phyloP scores from a whole-genome alignment of 257 asterid species.

The Coffea canephora region DNA sequence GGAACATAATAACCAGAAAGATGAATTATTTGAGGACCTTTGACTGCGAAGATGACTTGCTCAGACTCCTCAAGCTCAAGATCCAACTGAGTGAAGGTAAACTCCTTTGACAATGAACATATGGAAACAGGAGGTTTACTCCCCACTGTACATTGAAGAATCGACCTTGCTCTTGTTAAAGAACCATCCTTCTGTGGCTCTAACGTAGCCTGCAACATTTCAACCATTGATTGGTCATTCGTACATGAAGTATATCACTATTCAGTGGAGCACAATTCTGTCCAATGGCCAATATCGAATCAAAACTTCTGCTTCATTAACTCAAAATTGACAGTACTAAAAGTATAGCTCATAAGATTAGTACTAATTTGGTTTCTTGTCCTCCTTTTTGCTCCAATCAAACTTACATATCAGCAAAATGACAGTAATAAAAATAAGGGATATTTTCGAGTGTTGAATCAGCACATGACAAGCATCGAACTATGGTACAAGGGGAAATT shows the following conservation, averaged over 20 bases:
- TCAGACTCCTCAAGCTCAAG: constrained; percentile 13
- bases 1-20: constrained; percentile 8
- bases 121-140: constrained; percentile 12
- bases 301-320: background rate
- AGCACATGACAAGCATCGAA: too few species aligned
- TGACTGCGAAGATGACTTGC: constrained; percentile 5
- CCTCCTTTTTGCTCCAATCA: too few species aligned
- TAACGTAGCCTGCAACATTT: constrained; percentile 5
- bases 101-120: constrained; percentile 1
- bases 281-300: too few species aligned
- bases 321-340: too few species aligned
- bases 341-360: too few species aligned
- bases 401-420: background rate
- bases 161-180: background rate
- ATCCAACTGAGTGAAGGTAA: background rate
- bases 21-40: background rate
- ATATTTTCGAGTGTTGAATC: background rate
- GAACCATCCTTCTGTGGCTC: background rate
- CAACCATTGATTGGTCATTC: background rate
- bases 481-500: too few species aligned
- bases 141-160: constrained; percentile 7
- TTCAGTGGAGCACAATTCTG: background rate
- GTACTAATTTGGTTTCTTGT: too few species aligned
- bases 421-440: background rate
- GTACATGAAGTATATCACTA: background rate